Evolutionary conservation across 768 basidiomycete genomes (phyloP), one percentile per base, ranked within the genome.

Genomic region (Lyophyllum semitale): DNA sequence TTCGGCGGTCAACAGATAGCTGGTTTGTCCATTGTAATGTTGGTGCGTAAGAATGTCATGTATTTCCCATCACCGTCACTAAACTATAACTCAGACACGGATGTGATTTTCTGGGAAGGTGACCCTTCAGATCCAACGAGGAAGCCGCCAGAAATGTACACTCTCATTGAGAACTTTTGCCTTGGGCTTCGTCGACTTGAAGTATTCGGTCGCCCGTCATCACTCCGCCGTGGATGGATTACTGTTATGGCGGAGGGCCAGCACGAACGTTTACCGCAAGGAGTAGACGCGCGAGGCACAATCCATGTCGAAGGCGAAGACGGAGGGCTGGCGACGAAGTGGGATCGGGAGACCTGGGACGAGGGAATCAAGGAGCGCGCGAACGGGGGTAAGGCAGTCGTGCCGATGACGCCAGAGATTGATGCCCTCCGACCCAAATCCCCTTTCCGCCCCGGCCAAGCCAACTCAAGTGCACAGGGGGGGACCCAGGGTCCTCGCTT

Each of bases 1-100:
- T 99, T 12, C 84, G 96, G 22, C 82, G 97, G 27, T 93, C 92
- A 18, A 95, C 91, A 1, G 97, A 99, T 68, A 89, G 87, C 56
- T 92, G 93, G 88, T 95, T 98, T 71, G 96, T 97, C 0, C 96
- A 99, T 70, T 98, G 95, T 67, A 99, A 99, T 71, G 90, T 99
- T 60, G 93, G 92, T 91, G 68, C 48, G 91, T 71, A 15, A 42
- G 11, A 7, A 8, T 17, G 8, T 8, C 8, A 12, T 13, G 13
- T 8, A 9, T 29, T 8, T 11, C 17, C 26, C n/a, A 13, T 45
- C 18, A 4, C 18, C 8, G 51, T 58, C 59, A 56, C 35, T 51
- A 20, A 50, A 20, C 43, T 23, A 46, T 29, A n/a, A 26, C 30
- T 38, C 57, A 93, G 95, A 96, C 66, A 96, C 95, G n/a, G 95